Conservation (phyloP, 495 filamentous ascomycete genomes). For the Cercophora newfieldiana region DNA sequence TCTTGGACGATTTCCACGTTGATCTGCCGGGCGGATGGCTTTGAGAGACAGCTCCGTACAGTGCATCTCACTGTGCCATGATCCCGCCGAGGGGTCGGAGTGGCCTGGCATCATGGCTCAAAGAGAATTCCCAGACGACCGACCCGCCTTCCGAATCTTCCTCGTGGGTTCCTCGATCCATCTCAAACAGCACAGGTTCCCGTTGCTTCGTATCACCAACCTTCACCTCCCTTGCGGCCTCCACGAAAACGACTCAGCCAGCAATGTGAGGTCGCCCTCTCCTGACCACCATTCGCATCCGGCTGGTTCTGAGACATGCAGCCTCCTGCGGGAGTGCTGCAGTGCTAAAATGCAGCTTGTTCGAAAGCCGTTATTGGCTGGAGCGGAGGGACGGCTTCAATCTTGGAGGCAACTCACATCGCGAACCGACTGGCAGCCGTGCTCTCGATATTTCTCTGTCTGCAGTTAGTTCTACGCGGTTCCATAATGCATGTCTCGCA, state of each 20-base stretch:
- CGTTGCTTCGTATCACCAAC: background rate
- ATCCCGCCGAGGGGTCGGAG: background rate
- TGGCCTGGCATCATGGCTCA: background rate
- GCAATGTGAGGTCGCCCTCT: constrained; percentile 19
- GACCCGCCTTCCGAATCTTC: background rate
- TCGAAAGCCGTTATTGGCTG: constrained; percentile 24
- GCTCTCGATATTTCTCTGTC: constrained; percentile 1
- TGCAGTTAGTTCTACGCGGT: constrained; percentile 14
- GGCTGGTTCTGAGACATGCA: constrained; percentile 30
- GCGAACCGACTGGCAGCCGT: constrained; percentile 14
- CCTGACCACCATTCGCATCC: constrained; percentile 19
- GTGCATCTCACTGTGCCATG: constrained; percentile 14
- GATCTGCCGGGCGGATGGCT: constrained; percentile 10
- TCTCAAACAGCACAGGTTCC: constrained; percentile 1
- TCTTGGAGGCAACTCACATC: background rate
- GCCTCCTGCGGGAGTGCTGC: constrained; percentile 29
- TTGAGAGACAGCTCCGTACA: constrained; percentile 16
- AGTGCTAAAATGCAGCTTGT: constrained; percentile 18
- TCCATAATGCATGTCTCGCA: constrained; percentile 18
- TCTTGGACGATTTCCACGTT: background rate
- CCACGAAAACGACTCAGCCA: background rate
- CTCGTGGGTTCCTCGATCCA: background rate
- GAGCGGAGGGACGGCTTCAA: background rate
- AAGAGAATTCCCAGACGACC: background rate
- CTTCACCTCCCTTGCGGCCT: background rate